Conservation (phyloP, 2,329 filamentous ascomycete genomes). For the Chaetomium olivaceum region DNA sequence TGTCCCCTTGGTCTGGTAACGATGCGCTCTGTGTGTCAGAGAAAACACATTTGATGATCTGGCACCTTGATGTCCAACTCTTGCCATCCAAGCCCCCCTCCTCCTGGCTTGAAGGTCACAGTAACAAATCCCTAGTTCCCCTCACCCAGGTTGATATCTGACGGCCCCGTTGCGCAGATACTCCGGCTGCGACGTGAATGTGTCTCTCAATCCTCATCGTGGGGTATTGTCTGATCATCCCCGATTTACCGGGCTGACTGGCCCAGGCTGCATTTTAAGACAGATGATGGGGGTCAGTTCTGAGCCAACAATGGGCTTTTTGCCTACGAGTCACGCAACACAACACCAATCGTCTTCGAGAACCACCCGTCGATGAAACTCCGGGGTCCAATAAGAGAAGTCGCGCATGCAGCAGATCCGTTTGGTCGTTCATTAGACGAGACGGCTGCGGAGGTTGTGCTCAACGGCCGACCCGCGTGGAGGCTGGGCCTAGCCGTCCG, state of each 20-base stretch:
- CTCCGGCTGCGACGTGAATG: background rate
- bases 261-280: background rate
- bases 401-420: slow-evolving; percentile 18
- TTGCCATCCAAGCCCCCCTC: too few species aligned
- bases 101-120: too few species aligned
- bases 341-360: slow-evolving; percentile 12
- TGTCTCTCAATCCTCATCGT: background rate
- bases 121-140: background rate
- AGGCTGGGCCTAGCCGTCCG: background rate
- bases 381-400: slow-evolving; percentile 20
- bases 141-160: background rate
- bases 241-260: background rate
- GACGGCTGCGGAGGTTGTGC: background rate
- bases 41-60: background rate
- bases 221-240: background rate
- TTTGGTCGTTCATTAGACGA: background rate
- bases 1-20: background rate
- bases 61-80: slow-evolving; percentile 4
- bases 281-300: slow-evolving; percentile 1
- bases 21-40: background rate
- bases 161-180: background rate
- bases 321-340: background rate
- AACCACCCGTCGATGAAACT: slow-evolving; percentile 6
- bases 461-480: slow-evolving; percentile 12
- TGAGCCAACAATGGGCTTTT: slow-evolving; percentile 1